Evolutionary conservation across 139 green algal genomes (phyloP).

Genomic region (Coccomyxa sp.): DNA sequence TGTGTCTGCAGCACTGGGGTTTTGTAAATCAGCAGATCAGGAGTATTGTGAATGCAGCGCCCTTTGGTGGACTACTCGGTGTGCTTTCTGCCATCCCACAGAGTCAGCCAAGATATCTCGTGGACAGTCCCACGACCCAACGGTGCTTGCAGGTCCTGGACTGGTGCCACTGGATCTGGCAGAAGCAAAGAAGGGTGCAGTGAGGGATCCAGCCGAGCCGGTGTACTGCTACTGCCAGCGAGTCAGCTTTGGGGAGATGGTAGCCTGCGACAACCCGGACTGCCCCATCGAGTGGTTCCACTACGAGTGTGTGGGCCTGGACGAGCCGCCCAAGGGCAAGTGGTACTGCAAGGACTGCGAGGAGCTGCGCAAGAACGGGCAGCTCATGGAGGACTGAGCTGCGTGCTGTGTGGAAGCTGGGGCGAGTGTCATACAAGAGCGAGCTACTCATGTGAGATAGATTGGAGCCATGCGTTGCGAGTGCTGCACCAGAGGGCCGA

Average conservation of each 20-base stretch:
- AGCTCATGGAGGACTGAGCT: neutral
- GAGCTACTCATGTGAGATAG: too few relatives aligned
- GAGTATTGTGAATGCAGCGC: too few relatives aligned
- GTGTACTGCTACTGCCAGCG: slow-evolving; percentile 82
- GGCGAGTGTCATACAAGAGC: too few relatives aligned
- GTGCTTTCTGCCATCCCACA: too few relatives aligned
- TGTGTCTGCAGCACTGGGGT: too few relatives aligned
- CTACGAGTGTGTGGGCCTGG: slow-evolving; percentile 79
- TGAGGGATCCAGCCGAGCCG: slow-evolving; percentile 44
- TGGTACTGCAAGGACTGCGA: slow-evolving; percentile 64
- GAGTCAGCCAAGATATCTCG: neutral
- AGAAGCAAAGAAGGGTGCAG: neutral
- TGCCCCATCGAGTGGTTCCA: slow-evolving; percentile 93
- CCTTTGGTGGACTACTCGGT: too few relatives aligned
- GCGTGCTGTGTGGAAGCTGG: too few relatives aligned
- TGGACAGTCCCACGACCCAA: neutral
- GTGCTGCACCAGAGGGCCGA: too few relatives aligned
- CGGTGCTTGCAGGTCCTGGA: neutral
- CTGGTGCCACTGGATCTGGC: neutral
- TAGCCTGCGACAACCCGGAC: slow-evolving; percentile 83
- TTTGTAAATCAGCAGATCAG: too few relatives aligned
- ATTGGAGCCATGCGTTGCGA: too few relatives aligned
- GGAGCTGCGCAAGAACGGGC: slow-evolving; percentile 9
- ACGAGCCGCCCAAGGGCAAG: slow-evolving; percentile 35
- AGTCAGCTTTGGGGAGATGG: slow-evolving; percentile 75